Conservation (phyloP, 768 basidiomycete species). For the Mycena floridula region DNA sequence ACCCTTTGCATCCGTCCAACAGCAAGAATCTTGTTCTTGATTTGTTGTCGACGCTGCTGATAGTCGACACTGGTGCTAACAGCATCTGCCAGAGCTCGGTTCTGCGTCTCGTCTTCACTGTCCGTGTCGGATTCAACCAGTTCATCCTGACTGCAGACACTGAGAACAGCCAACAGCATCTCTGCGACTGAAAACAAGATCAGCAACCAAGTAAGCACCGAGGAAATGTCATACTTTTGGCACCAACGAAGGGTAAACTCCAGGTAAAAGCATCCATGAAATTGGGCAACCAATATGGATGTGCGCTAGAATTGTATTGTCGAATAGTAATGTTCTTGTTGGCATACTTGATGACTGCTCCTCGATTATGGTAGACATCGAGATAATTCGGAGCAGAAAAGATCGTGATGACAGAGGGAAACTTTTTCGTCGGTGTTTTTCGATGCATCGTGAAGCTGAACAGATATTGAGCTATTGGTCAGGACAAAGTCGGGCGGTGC, state of each 20-base stretch:
- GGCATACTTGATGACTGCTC: conserved; percentile 94
- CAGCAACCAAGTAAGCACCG: conserved; percentile 11
- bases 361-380: conserved; percentile 95
- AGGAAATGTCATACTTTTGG: conserved; percentile 70
- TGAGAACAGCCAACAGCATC: conserved; percentile 92
- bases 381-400: conserved; percentile 97
- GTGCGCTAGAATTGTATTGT: conserved; percentile 74
- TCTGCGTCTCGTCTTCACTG: conserved; percentile 26
- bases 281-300: conserved; percentile 94
- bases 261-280: conserved; percentile 99
- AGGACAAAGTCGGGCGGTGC: conserved; percentile 14
- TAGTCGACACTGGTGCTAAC: conserved; percentile 31
- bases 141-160: conserved; percentile 92
- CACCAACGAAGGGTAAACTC: conserved; percentile 95
- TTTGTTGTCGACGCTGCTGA: conserved; percentile 59
- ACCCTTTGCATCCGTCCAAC: conserved; percentile 89
- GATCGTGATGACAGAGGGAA: conserved; percentile 95
- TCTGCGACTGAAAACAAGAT: conserved; percentile 67
- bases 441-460: conserved; percentile 87
- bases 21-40: conserved; percentile 91
- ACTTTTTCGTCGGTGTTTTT: conserved; percentile 91
- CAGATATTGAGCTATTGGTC: not conserved
- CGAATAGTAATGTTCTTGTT: conserved; percentile 96
- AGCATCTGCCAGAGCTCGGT: conserved; percentile 24
- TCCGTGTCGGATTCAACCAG: conserved; percentile 53